A percentile compares a stretch with the other conserved stretches of the same genome.
These are phyloP conservation scores for Kodamaea lidongshanica DNA, from an alignment of 805 yeast species.

Conservation along the genomic window DNA sequence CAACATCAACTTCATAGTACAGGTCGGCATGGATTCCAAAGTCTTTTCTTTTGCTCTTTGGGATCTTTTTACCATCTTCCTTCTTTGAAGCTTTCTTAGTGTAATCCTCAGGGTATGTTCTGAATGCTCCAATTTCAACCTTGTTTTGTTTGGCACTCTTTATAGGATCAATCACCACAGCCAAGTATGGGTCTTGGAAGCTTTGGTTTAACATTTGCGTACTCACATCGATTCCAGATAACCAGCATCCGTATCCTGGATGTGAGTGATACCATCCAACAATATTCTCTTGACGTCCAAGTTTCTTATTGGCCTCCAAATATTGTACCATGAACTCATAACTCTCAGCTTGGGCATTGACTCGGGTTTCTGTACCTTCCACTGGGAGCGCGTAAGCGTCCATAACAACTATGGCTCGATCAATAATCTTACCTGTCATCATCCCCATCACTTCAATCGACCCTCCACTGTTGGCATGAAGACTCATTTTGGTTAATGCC, in stretches of 20 bases:
- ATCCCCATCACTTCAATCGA: slow-evolving; percentile 92
- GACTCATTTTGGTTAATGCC: slow-evolving; percentile 68
- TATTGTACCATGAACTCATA: slow-evolving; percentile 93
- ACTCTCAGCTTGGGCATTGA: slow-evolving; percentile 89
- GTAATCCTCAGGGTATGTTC: slow-evolving; percentile 52
- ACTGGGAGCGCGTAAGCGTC: slow-evolving; percentile 88
- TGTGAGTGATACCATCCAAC: slow-evolving; percentile 99
- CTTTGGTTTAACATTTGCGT: slow-evolving; percentile 82
- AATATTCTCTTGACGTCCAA: slow-evolving; percentile 52
- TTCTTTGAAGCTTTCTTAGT: slow-evolving; percentile 10
- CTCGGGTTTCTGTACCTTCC: slow-evolving; percentile 93
- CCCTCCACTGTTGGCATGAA: slow-evolving; percentile 81
- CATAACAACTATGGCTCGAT: slow-evolving; percentile 54
- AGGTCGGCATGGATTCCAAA: slow-evolving; percentile 65
- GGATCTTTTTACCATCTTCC: slow-evolving; percentile 20
- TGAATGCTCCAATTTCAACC: slow-evolving; percentile 83
- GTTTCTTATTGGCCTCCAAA: slow-evolving; percentile 47
- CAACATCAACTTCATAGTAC: slow-evolving; percentile 62
- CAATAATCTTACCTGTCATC: slow-evolving; percentile 70
- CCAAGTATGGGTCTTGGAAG: slow-evolving; percentile 87
- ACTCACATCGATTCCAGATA: slow-evolving; percentile 86
- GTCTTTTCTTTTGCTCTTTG: slow-evolving; percentile 50
- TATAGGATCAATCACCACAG: slow-evolving; percentile 81
- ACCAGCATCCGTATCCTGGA: slow-evolving; percentile 98
- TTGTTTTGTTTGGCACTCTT: slow-evolving; percentile 55